Percentiles rank a stretch among this genome's conserved stretches.
These are phyloP conservation scores for Mycena albidolilacea DNA, from an alignment of 768 basidiomycete genomes.

Conservation along the genomic window DNA sequence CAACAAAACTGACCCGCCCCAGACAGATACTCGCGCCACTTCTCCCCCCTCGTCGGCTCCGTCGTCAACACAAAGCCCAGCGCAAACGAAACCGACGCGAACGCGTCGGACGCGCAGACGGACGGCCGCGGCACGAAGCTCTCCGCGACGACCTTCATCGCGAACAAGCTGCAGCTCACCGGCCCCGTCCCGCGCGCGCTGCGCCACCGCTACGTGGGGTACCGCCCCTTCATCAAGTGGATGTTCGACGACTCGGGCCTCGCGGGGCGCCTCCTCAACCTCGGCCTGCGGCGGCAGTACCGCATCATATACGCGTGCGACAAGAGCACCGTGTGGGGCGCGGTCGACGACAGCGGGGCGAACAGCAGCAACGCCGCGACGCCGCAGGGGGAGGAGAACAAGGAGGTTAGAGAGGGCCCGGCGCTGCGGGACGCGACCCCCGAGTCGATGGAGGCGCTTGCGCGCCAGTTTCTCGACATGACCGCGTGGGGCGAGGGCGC, in stretches of 20 bases:
- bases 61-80: conserved; percentile 44
- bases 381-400: conserved; percentile 34
- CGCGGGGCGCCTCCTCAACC: conserved; percentile 55
- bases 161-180: conserved; percentile 59
- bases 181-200: conserved; percentile 60
- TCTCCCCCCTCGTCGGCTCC: conserved; percentile 59
- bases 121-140: conserved; percentile 35
- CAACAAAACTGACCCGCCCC: conserved; percentile 11
- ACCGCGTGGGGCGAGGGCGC: conserved; percentile 57
- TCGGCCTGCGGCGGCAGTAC: conserved; percentile 58
- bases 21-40: conserved; percentile 54
- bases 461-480: conserved; percentile 58
- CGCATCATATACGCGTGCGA: conserved; percentile 56
- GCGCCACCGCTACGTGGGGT: conserved; percentile 54
- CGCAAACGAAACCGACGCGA: conserved; percentile 34
- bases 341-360: conserved; percentile 39
- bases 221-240: conserved; percentile 56
- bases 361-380: conserved; percentile 11
- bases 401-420: conserved; percentile 24
- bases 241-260: conserved; percentile 58
- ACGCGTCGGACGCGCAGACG: conserved; percentile 30
- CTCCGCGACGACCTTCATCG: conserved; percentile 55
- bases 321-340: conserved; percentile 53
- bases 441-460: conserved; percentile 42
- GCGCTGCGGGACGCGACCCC: conserved; percentile 13